phyloP scores from a whole-genome alignment of 164 flowering plant species.

The Sedum album region DNA sequence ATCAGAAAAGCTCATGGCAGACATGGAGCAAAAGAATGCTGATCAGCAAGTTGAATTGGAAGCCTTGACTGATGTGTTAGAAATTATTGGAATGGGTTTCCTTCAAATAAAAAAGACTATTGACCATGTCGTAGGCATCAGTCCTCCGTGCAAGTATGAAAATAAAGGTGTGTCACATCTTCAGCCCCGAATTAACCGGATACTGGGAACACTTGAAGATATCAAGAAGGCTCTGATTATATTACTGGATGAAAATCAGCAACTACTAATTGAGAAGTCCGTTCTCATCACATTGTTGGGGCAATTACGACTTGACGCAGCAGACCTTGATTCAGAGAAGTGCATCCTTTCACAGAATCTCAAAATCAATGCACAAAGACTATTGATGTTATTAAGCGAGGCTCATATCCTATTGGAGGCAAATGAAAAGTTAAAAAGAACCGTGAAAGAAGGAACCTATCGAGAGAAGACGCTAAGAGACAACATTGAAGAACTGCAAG shows the following conservation, averaged over 20 bases:
- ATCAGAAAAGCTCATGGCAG: conserved; percentile 32
- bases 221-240: conserved; percentile 21
- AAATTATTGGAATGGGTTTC: conserved; percentile 28
- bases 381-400: conserved; percentile 24
- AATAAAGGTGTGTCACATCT: conserved; percentile 15
- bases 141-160: conserved; percentile 13
- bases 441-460: conserved; percentile 23
- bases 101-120: conserved; percentile 23
- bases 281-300: conserved; percentile 33
- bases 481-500: conserved; percentile 29
- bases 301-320: conserved; percentile 30
- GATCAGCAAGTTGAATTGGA: conserved; percentile 25
- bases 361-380: conserved; percentile 18
- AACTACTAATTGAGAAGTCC: conserved; percentile 29
- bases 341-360: conserved; percentile 25
- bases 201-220: conserved; percentile 24
- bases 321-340: conserved; percentile 23
- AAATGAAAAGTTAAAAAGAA: conserved; percentile 28
- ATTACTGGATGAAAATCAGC: conserved; percentile 33
- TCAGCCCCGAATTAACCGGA: conserved; percentile 16
- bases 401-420: conserved; percentile 21
- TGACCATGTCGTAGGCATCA: conserved; percentile 19
- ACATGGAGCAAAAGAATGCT: conserved; percentile 27
- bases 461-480: conserved; percentile 20
- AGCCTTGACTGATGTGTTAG: conserved; percentile 23